Base-by-base conservation (phyloP, 768 basidiomycete genomes). In the Brasilioporus rufonigricans region DNA sequence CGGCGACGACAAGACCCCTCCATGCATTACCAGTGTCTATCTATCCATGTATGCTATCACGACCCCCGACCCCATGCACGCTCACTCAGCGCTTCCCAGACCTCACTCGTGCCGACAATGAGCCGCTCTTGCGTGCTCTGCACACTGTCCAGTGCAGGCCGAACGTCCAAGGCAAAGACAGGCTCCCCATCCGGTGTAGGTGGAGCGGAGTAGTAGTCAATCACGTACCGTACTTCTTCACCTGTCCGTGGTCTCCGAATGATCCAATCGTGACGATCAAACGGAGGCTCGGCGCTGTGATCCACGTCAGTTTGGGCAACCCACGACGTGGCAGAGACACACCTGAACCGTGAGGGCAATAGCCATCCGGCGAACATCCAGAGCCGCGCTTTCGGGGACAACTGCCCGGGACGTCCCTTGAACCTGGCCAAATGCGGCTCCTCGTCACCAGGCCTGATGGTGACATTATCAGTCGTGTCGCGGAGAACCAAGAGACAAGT, bases 261-360 rank as follows among this genome's bases (percentile, higher is more conserved):
- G 49, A 97, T 74, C 97, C 97, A 99, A 74, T 99, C 97, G 69
- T 99, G 97, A 9, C 97, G 86, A 68, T 99, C 97, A 67, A 99
- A 98, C 1, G 96, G 97, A 5, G 93, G 91, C 65, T 93, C 89
- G 39, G 85, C 77, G 73, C 95, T 98, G 44, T 31, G 44, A 13
- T 50, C 44, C 45, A 47, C 23, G 35, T 55, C 47, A 62, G 38
- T 44, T 41, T n/a, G n/a, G 18, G 12, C 26, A n/a, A 11, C 21
- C 18, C 23, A 26, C 16, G 12, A 16, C 29, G 26, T 7, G 48
- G 19, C 33, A 7, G 38, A 19, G 35, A 77, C 87, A 52, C 63
- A 95, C 95, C 86, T 93, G 82, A 97, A 98, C 44, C 82, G 80
- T 3, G 87, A 85, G 1, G 97, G 97, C 54, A 98, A 79, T 12